Percentiles rank a stretch among this genome's conserved stretches.
phyloP scores from a whole-genome alignment of 371 early-diverging fungal genomes.

The Mucor plumbeus region DNA sequence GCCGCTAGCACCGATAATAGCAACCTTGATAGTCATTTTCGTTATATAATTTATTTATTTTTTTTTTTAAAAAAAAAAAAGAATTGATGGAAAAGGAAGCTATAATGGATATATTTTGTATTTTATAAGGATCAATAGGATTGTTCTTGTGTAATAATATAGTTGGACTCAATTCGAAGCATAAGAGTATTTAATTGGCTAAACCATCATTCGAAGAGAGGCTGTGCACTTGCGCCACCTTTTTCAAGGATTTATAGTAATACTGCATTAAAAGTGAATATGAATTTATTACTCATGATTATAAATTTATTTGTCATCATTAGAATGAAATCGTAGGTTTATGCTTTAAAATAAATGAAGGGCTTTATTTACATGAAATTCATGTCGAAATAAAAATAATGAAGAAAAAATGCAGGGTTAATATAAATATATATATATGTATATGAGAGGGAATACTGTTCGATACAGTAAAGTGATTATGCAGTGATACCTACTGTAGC shows the following conservation, averaged over 20 bases:
- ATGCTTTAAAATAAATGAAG: not conserved
- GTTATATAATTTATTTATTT: no score
- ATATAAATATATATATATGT: not conserved
- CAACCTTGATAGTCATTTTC: conserved; percentile 4
- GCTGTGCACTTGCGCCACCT: not conserved
- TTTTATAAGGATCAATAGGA: not conserved
- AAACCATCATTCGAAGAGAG: not conserved
- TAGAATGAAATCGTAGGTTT: not conserved
- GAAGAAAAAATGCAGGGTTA: not conserved
- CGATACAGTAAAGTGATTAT: not conserved
- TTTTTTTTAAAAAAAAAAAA: no score
- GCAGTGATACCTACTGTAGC: not conserved
- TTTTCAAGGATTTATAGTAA: not conserved
- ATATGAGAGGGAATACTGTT: not conserved
- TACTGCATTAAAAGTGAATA: not conserved
- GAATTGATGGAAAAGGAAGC: not conserved
- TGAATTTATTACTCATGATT: not conserved
- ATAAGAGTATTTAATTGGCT: no score
- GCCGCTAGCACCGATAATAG: conserved; percentile 10
- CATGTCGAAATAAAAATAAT: not conserved
- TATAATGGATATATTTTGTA: not conserved
- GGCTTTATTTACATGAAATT: not conserved
- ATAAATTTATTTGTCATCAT: not conserved
- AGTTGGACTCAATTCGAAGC: not conserved
- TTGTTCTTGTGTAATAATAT: not conserved